These are phyloP conservation scores for Fomitopsis pulvina DNA, from an alignment of 768 basidiomycete genomes.

Conservation along the genomic window DNA sequence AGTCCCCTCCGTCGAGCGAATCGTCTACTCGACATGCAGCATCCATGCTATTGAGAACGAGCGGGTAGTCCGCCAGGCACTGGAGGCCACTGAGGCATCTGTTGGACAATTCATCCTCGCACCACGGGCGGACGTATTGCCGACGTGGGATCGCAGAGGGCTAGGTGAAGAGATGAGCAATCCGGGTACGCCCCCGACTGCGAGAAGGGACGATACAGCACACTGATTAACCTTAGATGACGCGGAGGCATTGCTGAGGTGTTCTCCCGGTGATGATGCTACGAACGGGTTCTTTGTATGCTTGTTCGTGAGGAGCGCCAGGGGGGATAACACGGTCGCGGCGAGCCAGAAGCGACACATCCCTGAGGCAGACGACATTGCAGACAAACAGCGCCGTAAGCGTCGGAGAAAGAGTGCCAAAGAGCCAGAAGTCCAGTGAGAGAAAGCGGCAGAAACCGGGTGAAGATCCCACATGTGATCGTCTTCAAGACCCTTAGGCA, in stretches of 20 bases:
- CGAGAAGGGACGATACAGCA: background rate
- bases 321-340: conserved; percentile 5
- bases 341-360: background rate
- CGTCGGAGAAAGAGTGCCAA: background rate
- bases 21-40: conserved; percentile 99
- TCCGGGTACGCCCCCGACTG: conserved; percentile 32
- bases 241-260: conserved; percentile 61
- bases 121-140: conserved; percentile 57
- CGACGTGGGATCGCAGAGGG: conserved; percentile 81
- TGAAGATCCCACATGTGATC: background rate
- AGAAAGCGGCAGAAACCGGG: background rate
- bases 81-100: conserved; percentile 65
- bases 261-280: conserved; percentile 73
- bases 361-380: background rate
- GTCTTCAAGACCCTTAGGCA: too few species aligned
- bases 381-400: background rate
- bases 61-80: conserved; percentile 71
- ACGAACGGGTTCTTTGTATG: conserved; percentile 97
- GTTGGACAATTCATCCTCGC: conserved; percentile 63
- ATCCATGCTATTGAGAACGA: conserved; percentile 91
- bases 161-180: conserved; percentile 53
- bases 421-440: too few species aligned
- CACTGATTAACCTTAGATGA: conserved; percentile 29
- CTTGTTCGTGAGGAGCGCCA: conserved; percentile 62
- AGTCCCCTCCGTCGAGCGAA: conserved; percentile 74